A percentile compares a stretch with the other conserved stretches of the same genome.
Evolutionary conservation across 2,329 filamentous ascomycete genomes (phyloP).

Genomic region (Davidsoniella eucalypti): DNA sequence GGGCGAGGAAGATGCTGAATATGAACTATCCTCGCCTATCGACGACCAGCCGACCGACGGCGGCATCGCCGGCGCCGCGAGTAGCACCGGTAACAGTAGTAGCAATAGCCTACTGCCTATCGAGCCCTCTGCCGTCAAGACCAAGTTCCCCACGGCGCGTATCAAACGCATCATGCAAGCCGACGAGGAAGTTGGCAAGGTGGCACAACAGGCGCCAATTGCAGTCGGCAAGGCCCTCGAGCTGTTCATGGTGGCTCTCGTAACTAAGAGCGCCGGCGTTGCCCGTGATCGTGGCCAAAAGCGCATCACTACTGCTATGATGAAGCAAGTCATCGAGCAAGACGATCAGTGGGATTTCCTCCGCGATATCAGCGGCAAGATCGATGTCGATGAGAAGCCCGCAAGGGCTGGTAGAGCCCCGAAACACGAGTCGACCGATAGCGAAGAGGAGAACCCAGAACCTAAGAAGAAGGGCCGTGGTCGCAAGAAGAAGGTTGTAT

Average conservation of each 20-base stretch:
- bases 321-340: conserved; percentile 76
- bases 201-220: conserved; percentile 91
- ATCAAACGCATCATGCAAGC: conserved; percentile 99
- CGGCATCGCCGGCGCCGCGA: conserved; percentile 10
- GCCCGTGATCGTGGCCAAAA: conserved; percentile 73
- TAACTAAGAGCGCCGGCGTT: conserved; percentile 72
- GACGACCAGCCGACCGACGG: not conserved
- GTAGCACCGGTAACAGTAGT: conserved; percentile 20
- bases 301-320: conserved; percentile 73
- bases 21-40: conserved; percentile 16
- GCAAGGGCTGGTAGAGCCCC: conserved; percentile 22
- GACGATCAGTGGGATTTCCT: conserved; percentile 93
- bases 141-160: conserved; percentile 89
- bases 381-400: conserved; percentile 42
- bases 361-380: conserved; percentile 73
- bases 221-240: conserved; percentile 92
- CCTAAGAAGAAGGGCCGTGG: conserved; percentile 32
- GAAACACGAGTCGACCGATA: conserved; percentile 27
- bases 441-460: conserved; percentile 31
- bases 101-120: conserved; percentile 20
- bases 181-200: conserved; percentile 95
- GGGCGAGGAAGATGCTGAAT: conserved; percentile 23
- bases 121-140: conserved; percentile 61
- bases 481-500: conserved; percentile 30
- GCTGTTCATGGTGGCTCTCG: conserved; percentile 92